These are phyloP conservation scores for Ogataea sp. DNA, from an alignment of 805 yeast species.

Conservation along the genomic window DNA sequence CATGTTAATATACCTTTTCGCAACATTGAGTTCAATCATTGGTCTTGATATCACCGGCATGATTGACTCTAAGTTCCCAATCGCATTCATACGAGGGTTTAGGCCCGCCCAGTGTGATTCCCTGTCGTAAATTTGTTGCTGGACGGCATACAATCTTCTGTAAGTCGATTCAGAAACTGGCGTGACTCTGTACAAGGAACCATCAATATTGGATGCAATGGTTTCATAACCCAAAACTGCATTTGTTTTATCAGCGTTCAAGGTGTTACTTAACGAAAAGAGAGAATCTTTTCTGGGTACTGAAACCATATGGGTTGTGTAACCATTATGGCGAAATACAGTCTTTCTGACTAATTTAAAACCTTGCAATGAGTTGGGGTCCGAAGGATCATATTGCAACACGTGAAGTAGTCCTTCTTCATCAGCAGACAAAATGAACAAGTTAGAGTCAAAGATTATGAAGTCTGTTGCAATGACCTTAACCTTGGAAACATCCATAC, in stretches of 20 bases:
- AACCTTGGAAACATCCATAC: constrained; percentile 60
- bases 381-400: constrained; percentile 87
- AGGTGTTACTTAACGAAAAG: constrained; percentile 22
- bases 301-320: constrained; percentile 45
- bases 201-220: constrained; percentile 72
- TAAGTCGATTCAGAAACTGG: constrained; percentile 74
- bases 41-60: constrained; percentile 45
- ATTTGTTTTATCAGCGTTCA: constrained; percentile 9
- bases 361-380: constrained; percentile 75
- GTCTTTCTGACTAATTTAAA: constrained; percentile 63
- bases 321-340: constrained; percentile 60
- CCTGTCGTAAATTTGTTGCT: constrained; percentile 79
- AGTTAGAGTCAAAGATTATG: constrained; percentile 58
- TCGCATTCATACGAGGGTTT: constrained; percentile 65
- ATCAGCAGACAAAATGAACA: constrained; percentile 64
- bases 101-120: constrained; percentile 68
- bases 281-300: constrained; percentile 28
- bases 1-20: constrained; percentile 44
- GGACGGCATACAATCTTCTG: constrained; percentile 74
- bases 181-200: constrained; percentile 62
- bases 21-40: constrained; percentile 53
- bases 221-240: constrained; percentile 39
- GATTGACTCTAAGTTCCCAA: constrained; percentile 29
- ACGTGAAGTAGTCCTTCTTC: constrained; percentile 58
- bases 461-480: constrained; percentile 74